phyloP scores from a whole-genome alignment of 2,329 filamentous ascomycete genomes.

The Westerdykella sp. region DNA sequence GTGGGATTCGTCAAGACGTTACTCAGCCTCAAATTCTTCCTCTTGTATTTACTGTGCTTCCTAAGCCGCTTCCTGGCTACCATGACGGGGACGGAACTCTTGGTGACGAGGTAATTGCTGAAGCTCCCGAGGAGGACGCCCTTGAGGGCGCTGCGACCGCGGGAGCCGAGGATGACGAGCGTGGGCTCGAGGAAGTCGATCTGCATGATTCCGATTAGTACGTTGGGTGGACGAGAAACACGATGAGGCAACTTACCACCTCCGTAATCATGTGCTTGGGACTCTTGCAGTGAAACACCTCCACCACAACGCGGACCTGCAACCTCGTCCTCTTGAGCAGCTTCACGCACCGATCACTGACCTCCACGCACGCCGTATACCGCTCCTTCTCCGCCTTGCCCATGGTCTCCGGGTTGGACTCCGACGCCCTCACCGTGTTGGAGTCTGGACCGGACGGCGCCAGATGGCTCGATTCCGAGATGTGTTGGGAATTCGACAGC shows the following conservation, averaged over 20 bases:
- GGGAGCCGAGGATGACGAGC: conserved; percentile 84
- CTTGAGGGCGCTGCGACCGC: conserved; percentile 86
- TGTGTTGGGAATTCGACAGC: conserved; percentile 44
- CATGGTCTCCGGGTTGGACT: conserved; percentile 38
- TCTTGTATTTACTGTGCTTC: conserved; percentile 78
- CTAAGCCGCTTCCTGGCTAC: conserved; percentile 84
- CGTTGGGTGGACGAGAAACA: conserved; percentile 3
- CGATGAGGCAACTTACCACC: conserved; percentile 51
- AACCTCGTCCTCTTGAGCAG: conserved; percentile 83
- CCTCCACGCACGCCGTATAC: conserved; percentile 70
- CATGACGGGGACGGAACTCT: conserved; percentile 96
- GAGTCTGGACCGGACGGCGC: conserved; percentile 26
- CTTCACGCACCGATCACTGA: conserved; percentile 78
- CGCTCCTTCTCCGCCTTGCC: conserved; percentile 66
- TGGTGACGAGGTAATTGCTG: conserved; percentile 94
- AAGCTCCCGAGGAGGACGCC: conserved; percentile 94
- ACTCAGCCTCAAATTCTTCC: conserved; percentile 63
- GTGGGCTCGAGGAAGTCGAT: conserved; percentile 91
- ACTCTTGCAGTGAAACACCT: conserved; percentile 97
- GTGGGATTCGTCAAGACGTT: conserved; percentile 73
- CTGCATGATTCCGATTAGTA: conserved; percentile 34
- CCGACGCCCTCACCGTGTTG: conserved; percentile 30
- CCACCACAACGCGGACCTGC: conserved; percentile 87
- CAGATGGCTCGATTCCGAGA: conserved; percentile 24
- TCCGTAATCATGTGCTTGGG: conserved; percentile 94